Conservation (phyloP, 768 basidiomycete genomes). For the Cystofilobasidium bisporidii region DNA sequence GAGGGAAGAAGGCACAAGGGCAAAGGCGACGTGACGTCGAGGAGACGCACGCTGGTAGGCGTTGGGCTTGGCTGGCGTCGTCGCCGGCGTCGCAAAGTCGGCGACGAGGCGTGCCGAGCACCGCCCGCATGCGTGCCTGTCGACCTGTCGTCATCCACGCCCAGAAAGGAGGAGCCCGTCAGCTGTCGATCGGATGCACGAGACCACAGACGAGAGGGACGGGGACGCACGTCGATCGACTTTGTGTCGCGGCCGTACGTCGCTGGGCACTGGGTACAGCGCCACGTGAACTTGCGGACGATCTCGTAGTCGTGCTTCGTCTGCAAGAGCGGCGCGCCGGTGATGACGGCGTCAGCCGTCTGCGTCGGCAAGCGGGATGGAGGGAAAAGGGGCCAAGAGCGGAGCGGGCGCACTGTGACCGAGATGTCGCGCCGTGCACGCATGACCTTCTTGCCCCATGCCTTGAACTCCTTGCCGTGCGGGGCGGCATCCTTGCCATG, state of each 20-base stretch:
- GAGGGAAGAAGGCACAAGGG: too few species aligned
- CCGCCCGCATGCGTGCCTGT: not conserved
- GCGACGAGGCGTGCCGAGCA: not conserved
- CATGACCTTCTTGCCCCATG: constrained; percentile 8
- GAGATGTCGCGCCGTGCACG: constrained; percentile 13
- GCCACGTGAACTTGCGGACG: constrained; percentile 23
- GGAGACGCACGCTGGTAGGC: constrained; percentile 16
- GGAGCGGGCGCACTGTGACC: constrained; percentile 9
- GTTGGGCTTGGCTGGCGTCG: constrained; percentile 24
- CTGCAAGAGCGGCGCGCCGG: not conserved
- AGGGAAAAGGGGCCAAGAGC: not conserved
- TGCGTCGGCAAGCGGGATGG: too few species aligned
- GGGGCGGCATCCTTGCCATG: constrained; percentile 19
- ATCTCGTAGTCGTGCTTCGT: constrained; percentile 27
- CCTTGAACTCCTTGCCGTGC: constrained; percentile 28
- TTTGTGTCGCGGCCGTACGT: constrained; percentile 24
- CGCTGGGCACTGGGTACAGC: constrained; percentile 13
- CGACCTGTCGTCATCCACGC: too few species aligned
- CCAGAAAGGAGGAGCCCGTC: too few species aligned
- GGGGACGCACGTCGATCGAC: constrained; percentile 19
- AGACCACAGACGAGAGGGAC: too few species aligned
- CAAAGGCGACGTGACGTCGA: not conserved
- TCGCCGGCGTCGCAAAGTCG: not conserved
- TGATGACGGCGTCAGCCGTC: too few species aligned
- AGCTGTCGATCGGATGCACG: too few species aligned